Base-by-base conservation (phyloP, 2,329 filamentous ascomycete genomes). In the Penicillium vulpinum region DNA sequence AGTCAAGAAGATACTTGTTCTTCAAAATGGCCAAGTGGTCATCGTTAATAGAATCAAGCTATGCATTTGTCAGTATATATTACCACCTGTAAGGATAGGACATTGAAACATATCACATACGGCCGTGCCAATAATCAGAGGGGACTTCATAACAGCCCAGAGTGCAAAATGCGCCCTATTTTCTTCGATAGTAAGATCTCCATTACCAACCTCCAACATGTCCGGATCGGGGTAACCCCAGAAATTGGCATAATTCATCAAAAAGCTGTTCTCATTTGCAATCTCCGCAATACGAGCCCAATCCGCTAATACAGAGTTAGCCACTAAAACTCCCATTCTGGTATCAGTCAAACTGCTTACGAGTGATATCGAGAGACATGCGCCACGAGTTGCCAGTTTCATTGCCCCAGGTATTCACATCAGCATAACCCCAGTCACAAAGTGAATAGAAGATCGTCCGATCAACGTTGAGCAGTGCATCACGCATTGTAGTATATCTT, bases 351-450 rank as follows among this genome's bases (percentile, higher is more conserved):
- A 18, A 21, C 13, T 21, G 28, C 63, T 41, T 52, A 71, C 70
- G 57, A 1, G 48, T 63, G 29, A 75, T 75, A 61, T 75, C 72
- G 2, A 65, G 69, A 6, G 62, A 71, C 61, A 72, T 75, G 46
- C 73, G 73, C 77, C 77, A 79, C 26, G 76, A 80, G 54, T 80
- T 78, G 2, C 78, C 81, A 0, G 77, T 80, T 6, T 67, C 62
- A 53, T 77, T 77, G 7, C 78, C 83, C 81, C 82, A 85, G 3
- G 67, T 64, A 51, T 78, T 75, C 4, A 84, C 81, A 16, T 78
- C 72, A 0, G 78, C 81, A 16, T 76, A 66, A 4, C 83, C 83
- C 82, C 83, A 85, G 29, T 80, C 75, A 64, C 82, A 85, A 15
- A 85, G 70, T 11, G 75, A 80, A 67, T 80, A 84, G 4, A 81